phyloP scores from a whole-genome alignment of 73 alveolate genomes.

The Paramecium sonneborni region DNA sequence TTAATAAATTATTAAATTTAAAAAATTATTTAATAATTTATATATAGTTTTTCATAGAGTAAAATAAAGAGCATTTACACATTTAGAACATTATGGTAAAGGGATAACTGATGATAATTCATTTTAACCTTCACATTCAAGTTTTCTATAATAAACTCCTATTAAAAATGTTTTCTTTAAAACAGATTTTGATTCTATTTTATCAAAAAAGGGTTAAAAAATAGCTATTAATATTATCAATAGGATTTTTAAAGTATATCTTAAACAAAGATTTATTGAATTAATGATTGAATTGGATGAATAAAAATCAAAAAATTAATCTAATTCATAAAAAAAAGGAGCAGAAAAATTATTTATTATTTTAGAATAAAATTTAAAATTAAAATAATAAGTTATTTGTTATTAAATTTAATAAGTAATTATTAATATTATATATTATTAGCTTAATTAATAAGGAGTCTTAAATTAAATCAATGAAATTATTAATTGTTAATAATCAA shows the following conservation, averaged over 20 bases:
- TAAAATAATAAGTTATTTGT: background rate
- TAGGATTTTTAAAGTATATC: background rate
- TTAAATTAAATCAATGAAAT: background rate
- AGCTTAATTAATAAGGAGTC: background rate
- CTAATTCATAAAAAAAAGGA: background rate
- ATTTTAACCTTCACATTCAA: background rate
- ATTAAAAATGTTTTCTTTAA: background rate
- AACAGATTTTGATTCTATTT: background rate
- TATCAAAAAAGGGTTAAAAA: background rate
- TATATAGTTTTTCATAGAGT: background rate
- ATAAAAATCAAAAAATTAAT: background rate
- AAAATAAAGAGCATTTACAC: background rate
- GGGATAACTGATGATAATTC: background rate
- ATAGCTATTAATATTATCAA: background rate
- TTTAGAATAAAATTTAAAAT: background rate
- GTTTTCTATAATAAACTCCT: background rate
- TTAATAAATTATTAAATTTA: conserved; percentile 4
- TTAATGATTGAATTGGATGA: background rate
- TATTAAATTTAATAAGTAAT: background rate
- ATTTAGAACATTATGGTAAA: conserved; percentile 45
- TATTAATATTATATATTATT: background rate
- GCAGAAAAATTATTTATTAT: background rate
- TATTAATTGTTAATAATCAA: background rate
- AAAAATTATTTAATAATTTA: conserved; percentile 26
- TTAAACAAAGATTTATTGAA: background rate